A percentile compares a stretch with the other conserved stretches of the same genome.
Conservation (phyloP, 148 eudicot genomes). For the Fagopyrum tataricum region DNA sequence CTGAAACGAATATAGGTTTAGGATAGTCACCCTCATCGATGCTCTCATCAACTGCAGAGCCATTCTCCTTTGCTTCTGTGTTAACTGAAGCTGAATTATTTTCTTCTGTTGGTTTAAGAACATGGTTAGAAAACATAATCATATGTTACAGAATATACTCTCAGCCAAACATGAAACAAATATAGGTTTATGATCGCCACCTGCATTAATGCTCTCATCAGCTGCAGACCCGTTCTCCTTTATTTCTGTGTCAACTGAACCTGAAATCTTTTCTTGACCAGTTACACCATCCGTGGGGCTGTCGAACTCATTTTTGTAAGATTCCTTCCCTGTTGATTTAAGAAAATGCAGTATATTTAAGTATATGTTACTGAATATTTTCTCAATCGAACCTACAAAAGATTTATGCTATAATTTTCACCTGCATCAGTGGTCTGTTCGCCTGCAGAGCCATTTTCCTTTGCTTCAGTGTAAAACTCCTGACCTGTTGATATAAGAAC, state of each 20-base stretch:
- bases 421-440: background rate
- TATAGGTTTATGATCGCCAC: background rate
- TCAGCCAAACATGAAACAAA: conserved; percentile 24
- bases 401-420: background rate
- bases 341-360: background rate
- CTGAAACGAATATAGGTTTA: background rate
- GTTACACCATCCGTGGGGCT: no score
- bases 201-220: background rate
- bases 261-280: no score
- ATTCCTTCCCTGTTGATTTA: background rate
- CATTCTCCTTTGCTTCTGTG: background rate
- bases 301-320: background rate
- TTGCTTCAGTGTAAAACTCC: background rate
- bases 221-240: conserved; percentile 4
- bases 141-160: conserved; percentile 14
- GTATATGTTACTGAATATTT: background rate
- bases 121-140: background rate
- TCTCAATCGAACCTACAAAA: background rate
- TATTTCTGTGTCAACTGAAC: background rate
- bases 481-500: background rate
- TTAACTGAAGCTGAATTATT: no score
- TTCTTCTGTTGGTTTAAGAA: background rate
- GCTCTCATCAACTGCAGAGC: background rate
- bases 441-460: background rate
- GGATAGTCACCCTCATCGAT: background rate